Base-by-base conservation (phyloP, 129 eudicot genomes). In the Lactuca sativa region DNA sequence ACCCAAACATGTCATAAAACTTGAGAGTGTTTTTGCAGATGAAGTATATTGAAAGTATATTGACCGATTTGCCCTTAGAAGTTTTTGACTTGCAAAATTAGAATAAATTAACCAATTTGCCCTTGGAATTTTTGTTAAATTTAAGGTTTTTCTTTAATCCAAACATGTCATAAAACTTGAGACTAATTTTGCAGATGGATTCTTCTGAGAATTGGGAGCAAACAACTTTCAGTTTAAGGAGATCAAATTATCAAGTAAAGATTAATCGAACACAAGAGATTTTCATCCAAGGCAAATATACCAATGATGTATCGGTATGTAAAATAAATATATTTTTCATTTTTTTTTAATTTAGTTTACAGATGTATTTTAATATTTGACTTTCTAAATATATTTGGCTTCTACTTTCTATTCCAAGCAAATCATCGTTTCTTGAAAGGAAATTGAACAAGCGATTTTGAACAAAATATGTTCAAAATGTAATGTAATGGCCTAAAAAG, bases 131-230 rank as follows among this genome's bases (percentile, higher is more conserved):
- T 25, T 25, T 25, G 30, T 25, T 25, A 25, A 25, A 25, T 25
- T 25, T 25, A 25, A 25, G 30, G 30, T 25, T 25, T 25, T 25
- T 25, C 30, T 25, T 25, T 25, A 25, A 25, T 1, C 30, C 30
- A 25, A 25, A 25, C 30, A 25, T 25, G 30, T 25, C 30, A 25
- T 25, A 25, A 25, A 25, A 25, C 30, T 25, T 25, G 30, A 25
- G 30, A 25, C 30, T 25, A 25, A 25, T 60, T 44, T 33, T 72
- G 64, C 87, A 89, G 98, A 71, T 85, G 78, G 92, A 86, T 69
- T 69, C 95, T 49, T 56, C 84, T 52, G 95, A 92, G 80, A 79
- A 81, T 25, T 90, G 93, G 96, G 97, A 90, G 81, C 84, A 59
- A 62, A 82, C 97, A 78, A 95, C 89, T 48, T 74, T 95, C 52